Conservation (phyloP, 768 basidiomycete genomes). For the Gelatoporia subvermispora region DNA sequence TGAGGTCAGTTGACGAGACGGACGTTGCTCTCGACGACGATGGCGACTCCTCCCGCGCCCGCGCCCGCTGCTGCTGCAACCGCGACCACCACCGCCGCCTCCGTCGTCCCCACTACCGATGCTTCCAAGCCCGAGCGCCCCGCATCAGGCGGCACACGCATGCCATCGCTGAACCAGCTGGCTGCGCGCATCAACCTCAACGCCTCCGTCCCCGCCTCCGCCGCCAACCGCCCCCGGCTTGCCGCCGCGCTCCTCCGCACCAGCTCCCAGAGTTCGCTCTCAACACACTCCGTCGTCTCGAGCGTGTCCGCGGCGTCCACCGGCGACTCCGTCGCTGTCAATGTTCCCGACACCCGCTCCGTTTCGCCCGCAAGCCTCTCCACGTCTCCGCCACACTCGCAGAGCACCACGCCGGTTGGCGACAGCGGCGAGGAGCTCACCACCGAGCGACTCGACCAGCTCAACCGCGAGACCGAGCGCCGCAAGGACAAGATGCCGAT, state of each 20-base stretch:
- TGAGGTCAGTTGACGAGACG: background rate
- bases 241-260: conserved; percentile 71
- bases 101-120: conserved; percentile 26
- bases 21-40: conserved; percentile 5
- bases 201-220: conserved; percentile 24
- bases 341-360: conserved; percentile 61
- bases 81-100: conserved; percentile 24
- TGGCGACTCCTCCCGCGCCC: conserved; percentile 15
- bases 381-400: conserved; percentile 43
- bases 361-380: conserved; percentile 54
- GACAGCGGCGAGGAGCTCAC: conserved; percentile 54
- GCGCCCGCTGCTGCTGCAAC: conserved; percentile 13
- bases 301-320: conserved; percentile 23
- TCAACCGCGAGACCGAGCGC: conserved; percentile 48
- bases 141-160: conserved; percentile 31
- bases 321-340: conserved; percentile 63
- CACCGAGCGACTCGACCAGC: conserved; percentile 58
- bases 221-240: conserved; percentile 59
- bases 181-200: conserved; percentile 68
- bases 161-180: conserved; percentile 77
- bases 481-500: conserved; percentile 38
- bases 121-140: conserved; percentile 35
- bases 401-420: conserved; percentile 34
- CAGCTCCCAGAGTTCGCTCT: conserved; percentile 46
- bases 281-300: conserved; percentile 31